Evolutionary conservation across 1,284 basidiomycete species (phyloP).

Genomic region (Pholiota adiposa): DNA sequence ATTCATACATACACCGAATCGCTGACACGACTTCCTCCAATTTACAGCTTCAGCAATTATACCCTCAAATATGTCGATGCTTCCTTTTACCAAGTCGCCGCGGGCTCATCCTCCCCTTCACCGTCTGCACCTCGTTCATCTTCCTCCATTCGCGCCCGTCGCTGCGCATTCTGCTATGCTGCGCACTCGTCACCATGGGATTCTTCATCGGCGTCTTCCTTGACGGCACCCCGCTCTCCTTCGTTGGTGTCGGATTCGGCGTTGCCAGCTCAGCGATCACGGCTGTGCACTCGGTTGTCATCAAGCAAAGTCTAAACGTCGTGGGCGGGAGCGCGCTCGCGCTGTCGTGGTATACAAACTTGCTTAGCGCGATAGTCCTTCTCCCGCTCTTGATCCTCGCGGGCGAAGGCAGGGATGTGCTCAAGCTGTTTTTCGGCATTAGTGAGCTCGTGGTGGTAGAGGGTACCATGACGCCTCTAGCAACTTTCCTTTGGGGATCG

Average conservation of each 20-base stretch:
- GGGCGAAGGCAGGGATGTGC: slow-evolving; percentile 70
- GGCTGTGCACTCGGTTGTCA: slow-evolving; percentile 83
- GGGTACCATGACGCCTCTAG: slow-evolving; percentile 50
- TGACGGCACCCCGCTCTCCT: slow-evolving; percentile 64
- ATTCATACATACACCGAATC: background rate
- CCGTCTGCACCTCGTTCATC: slow-evolving; percentile 77
- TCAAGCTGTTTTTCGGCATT: slow-evolving; percentile 57
- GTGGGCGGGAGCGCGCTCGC: slow-evolving; percentile 80
- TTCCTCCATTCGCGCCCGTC: slow-evolving; percentile 77
- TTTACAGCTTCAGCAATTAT: slow-evolving; percentile 81
- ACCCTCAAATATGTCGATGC: slow-evolving; percentile 92
- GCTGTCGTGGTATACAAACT: slow-evolving; percentile 86
- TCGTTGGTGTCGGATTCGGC: slow-evolving; percentile 74
- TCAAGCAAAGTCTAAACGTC: slow-evolving; percentile 78
- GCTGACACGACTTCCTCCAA: background rate
- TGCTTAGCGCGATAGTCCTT: slow-evolving; percentile 70
- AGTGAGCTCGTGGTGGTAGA: slow-evolving; percentile 38
- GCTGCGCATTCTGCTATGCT: slow-evolving; percentile 69
- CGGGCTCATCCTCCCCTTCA: slow-evolving; percentile 87
- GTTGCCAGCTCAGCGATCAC: slow-evolving; percentile 79
- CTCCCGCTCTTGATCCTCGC: slow-evolving; percentile 69
- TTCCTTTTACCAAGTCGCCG: slow-evolving; percentile 92
- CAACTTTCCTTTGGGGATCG: slow-evolving; percentile 80
- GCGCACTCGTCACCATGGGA: slow-evolving; percentile 76
- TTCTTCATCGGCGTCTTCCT: slow-evolving; percentile 88